Base-by-base conservation (phyloP, 2,329 filamentous ascomycete genomes). In the Nannizziopsis barbatae region DNA sequence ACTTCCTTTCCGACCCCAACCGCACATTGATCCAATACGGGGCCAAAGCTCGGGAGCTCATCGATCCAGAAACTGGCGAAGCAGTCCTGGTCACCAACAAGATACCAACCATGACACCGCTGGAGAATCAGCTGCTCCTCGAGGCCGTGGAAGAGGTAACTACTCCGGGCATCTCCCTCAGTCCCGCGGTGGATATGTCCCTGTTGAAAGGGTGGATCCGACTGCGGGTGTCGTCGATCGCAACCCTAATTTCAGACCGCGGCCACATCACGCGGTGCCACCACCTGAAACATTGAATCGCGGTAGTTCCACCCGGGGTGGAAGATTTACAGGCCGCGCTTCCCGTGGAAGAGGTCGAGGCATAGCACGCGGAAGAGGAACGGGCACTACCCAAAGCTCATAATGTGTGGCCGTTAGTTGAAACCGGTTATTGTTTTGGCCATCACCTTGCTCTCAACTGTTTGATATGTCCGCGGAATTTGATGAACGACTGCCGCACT, bases 241-340 rank as follows among this genome's bases (percentile, higher is more conserved):
- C 57, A 76, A 75, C 56, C 71, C 71, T 2, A 67, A 66, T 42
- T 77, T 77, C 60, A 64, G 67, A 39, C 72, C 74, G 10, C 70
- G 73, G 52, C 63, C 63, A 53, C 73, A 73, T 52, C 61, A 62
- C 45, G 69, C 65, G 50, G 71, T 73, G 3, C 71, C 73, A 27
- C 67, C 67, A 30, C 67, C 67, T n/a, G 52, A 62, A 15, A 57
- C 42, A 45, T 50, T 69, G 22, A 62, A 65, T 17, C 56, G 61
- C 15, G 52, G 58, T 35, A 56, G 61, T 38, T 32, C 30, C 2
- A 47, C 55, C 17, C 53, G 61, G 36, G 54, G 54, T 11, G 46
- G 52, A 48, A 50, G 43, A 4, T 50, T 37, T 20, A 22, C 12
- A 14, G 15, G 35, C 15, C 37, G 50, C 17, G 53, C 47, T 7